These are phyloP conservation scores for Teratosphaeriaceae sp. DNA, from an alignment of 2,329 filamentous ascomycete genomes.

Conservation along the genomic window DNA sequence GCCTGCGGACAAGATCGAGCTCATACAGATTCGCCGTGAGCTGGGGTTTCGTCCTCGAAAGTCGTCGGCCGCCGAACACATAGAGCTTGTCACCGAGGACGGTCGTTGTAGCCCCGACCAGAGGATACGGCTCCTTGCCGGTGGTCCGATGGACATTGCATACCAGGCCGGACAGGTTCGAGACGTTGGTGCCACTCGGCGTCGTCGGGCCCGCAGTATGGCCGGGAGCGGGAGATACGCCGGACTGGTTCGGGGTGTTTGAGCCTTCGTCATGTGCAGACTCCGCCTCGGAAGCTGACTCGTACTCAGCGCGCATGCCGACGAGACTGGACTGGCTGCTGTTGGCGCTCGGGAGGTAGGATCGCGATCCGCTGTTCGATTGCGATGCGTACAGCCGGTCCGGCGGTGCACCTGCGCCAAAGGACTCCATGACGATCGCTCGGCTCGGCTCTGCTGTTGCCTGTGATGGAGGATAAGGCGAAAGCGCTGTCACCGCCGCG, in stretches of 20 bases:
- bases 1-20: slow-evolving; percentile 79
- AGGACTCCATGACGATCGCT: slow-evolving; percentile 42
- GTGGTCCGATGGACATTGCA: slow-evolving; percentile 75
- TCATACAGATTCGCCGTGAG: slow-evolving; percentile 91
- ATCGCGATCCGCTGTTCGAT: slow-evolving; percentile 28
- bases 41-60: slow-evolving; percentile 77
- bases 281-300: slow-evolving; percentile 33
- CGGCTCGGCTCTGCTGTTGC: slow-evolving; percentile 37
- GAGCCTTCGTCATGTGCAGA: slow-evolving; percentile 23
- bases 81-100: slow-evolving; percentile 94
- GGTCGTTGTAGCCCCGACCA: slow-evolving; percentile 93
- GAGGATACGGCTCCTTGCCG: slow-evolving; percentile 79
- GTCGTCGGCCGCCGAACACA: slow-evolving; percentile 84
- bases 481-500: slow-evolving; percentile 18
- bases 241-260: slow-evolving; percentile 36
- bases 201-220: slow-evolving; percentile 9
- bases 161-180: slow-evolving; percentile 59
- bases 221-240: slow-evolving; percentile 47
- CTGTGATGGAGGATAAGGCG: slow-evolving; percentile 36
- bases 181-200: slow-evolving; percentile 38
- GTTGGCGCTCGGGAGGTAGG: slow-evolving; percentile 36
- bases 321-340: slow-evolving; percentile 42
- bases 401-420: slow-evolving; percentile 38
- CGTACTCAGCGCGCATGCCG: slow-evolving; percentile 35
- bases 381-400: slow-evolving; percentile 33